Base-by-base conservation (phyloP, 306 rosid species). In the Citrullus colocynthis region DNA sequence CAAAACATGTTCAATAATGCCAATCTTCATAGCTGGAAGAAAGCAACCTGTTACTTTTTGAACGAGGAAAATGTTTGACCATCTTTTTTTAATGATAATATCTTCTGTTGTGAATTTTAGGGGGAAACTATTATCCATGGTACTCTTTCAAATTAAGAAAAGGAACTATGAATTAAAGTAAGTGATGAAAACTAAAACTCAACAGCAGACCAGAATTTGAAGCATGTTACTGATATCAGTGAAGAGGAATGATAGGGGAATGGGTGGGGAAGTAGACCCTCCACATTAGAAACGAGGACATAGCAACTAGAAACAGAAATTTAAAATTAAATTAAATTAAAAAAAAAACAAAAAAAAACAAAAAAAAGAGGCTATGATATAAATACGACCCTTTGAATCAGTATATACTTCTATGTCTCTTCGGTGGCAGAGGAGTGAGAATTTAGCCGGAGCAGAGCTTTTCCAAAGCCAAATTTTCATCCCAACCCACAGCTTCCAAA, bases 401-500 rank as follows among this genome's bases (percentile, higher is more conserved):
- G 8, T 70, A 44, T 41, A 6, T 21, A 45, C 56, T 70, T 36
- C 12, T 65, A 42, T 62, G 69, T n/a, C 24, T 12, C 1, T 57
- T 24, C 3, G 37, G 39, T 21, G 57, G 37, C 36, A 20, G 39
- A 65, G 49, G 24, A 44, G 30, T 66, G 74, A 39, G 13, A 55
- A n/a, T 20, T 45, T 80, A 84, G 84, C 86, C 85, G 60, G 89
- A 85, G 85, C 90, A 87, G 79, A 95, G 90, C 88, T 82, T 91
- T 88, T 95, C 99, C 41, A 95, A 97, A 75, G 99, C 99, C 84
- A 90, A 72, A 86, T 92, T 92, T 88, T 95, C 98, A 78, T 92
- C 99, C 39, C 99, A 97, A 60, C 97, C 96, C 75, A 91, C 97
- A 28, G 93, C 85, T 85, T 92, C 99, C 91, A 95, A 76, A 77